Evolutionary conservation across 371 early-diverging fungal genomes (phyloP), one percentile per base, ranked within the genome.

Genomic region (Apophysomyces trapeziformis): DNA sequence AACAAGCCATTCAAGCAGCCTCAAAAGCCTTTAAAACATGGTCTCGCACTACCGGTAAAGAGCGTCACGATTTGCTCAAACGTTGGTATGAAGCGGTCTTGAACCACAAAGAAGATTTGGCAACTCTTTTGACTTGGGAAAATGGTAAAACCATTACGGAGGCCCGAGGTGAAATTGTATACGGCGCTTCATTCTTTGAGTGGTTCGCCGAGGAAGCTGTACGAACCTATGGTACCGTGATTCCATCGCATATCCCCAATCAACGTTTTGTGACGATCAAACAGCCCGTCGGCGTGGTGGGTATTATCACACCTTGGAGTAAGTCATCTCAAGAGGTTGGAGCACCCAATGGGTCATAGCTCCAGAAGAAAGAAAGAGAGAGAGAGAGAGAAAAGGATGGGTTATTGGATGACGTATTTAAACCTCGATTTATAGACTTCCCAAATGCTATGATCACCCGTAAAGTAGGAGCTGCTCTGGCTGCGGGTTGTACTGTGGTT

Each of bases 301-400:
- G 91, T 32, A 77, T 95, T 37, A 89, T 96, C 46, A 95, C 96
- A 5, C 97, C 97, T n/a, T 96, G 94, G 93, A 96, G 85, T 85
- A 85, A 68, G 78, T 78, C n/a, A 8, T 26, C 32, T 37, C 21
- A 37, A 41, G 37, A 3, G 32, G 32, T 26, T 26, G 32, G 32
- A 26, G 32, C 3, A 26, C 32, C 32, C 32, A 2, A 3, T 2
- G 32, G 32, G 2, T 2, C 2, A 26, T 26, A 26, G 32, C 32
- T 26, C 32, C 32, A 1, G 32, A 26, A 26, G 32, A 26, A 26
- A 26, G 21, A 21, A 1, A 21, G 21, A 21, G 21, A 21, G 1
- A 21, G 3, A 26, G 12, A 13, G 36, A 26, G 57, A 38, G 36
- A 26, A 37, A 38, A 12, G 9, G 26, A 61, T 54, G 45, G 7